A percentile compares a stretch with the other conserved stretches of the same genome.
Conservation (phyloP, 192 early-diverging fungal species). For the Linnemannia zychae region DNA sequence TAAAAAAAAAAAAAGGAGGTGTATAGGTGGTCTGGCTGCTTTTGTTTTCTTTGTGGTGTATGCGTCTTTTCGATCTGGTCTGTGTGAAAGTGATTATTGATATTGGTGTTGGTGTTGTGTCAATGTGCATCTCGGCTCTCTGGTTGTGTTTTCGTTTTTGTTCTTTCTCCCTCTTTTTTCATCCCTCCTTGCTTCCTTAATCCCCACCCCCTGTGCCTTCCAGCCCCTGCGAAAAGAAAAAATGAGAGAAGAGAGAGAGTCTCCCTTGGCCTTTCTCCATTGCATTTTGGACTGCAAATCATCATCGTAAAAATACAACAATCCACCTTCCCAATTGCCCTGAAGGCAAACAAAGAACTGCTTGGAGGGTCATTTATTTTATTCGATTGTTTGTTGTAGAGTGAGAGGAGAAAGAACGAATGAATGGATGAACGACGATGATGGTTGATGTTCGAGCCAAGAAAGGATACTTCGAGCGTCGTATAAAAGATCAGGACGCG, state of each 20-base stretch:
- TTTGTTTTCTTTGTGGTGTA: neutral
- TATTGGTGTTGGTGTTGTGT: neutral
- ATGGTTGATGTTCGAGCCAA: slow-evolving; percentile 7
- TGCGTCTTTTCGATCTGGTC: neutral
- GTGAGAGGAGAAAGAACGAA: neutral
- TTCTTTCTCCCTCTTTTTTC: neutral
- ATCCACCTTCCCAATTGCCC: slow-evolving; percentile 4
- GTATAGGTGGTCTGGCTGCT: neutral
- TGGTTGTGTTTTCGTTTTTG: neutral
- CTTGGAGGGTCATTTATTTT: neutral
- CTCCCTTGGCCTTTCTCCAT: neutral
- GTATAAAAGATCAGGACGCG: neutral
- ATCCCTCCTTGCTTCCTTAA: slow-evolving; percentile 1
- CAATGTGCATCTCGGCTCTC: slow-evolving; percentile 8
- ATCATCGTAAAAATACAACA: neutral
- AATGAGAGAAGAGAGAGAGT: neutral
- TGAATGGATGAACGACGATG: neutral
- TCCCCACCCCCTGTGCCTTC: slow-evolving; percentile 11
- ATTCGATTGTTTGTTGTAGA: neutral
- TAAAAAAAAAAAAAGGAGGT: neutral
- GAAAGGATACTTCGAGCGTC: neutral
- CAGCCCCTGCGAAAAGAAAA: neutral
- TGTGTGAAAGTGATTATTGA: neutral
- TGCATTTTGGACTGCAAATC: neutral
- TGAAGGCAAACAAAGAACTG: neutral